A percentile compares a stretch with the other conserved stretches of the same genome.
Conservation (phyloP, 2,329 filamentous ascomycete genomes). For the Teratosphaeria pseudoeucalypti region DNA sequence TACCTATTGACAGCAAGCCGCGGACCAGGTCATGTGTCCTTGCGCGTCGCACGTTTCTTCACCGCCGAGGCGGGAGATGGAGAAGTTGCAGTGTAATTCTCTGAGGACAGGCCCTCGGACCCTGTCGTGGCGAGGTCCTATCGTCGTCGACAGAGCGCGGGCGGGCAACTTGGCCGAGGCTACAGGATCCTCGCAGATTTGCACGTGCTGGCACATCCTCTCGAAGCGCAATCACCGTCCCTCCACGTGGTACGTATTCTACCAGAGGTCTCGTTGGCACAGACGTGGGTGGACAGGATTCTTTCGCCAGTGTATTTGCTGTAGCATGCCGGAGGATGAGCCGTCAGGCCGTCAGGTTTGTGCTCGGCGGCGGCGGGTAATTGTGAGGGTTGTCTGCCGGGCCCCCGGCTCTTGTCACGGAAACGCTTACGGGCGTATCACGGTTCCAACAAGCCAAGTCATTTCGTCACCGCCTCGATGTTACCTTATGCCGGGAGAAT, state of each 20-base stretch:
- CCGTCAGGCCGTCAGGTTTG: background rate
- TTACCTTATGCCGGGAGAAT: background rate
- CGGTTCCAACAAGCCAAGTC: background rate
- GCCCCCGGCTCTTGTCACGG: background rate
- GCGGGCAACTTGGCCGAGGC: background rate
- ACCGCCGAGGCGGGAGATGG: background rate
- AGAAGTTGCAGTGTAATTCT: background rate
- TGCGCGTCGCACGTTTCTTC: background rate
- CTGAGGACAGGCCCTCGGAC: background rate
- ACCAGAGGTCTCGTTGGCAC: background rate
- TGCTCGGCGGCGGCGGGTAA: background rate
- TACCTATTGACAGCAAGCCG: background rate
- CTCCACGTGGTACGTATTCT: background rate
- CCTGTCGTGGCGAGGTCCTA: background rate
- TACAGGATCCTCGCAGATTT: background rate
- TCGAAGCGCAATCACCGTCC: background rate
- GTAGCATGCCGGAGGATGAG: background rate
- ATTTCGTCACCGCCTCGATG: background rate
- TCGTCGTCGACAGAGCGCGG: background rate
- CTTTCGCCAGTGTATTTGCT: background rate
- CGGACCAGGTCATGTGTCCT: background rate
- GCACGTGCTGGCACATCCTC: background rate
- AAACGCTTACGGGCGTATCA: background rate
- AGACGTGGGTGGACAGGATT: background rate
- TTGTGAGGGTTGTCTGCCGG: background rate